Base-by-base conservation (phyloP, 1,284 basidiomycete genomes). In the Mycena citricolor region DNA sequence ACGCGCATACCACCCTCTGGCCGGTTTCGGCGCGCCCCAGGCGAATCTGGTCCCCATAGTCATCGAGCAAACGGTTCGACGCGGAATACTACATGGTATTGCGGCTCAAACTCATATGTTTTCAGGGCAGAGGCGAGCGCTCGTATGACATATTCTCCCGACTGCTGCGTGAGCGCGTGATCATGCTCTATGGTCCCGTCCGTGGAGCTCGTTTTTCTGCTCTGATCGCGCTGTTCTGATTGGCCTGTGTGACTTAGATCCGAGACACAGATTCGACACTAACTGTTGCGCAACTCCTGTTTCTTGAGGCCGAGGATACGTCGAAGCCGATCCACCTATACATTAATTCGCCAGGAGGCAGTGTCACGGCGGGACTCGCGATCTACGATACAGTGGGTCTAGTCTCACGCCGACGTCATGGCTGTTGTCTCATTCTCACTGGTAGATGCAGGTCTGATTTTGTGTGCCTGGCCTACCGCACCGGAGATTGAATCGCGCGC, bases 101-200 rank as follows among this genome's bases (percentile, higher is more conserved):
- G n/a, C 13, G 2, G 13, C 26, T 25, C 31, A 42, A 58, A 57
- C 84, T 58, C 28, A 29, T 33, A 21, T 22, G 37, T 42, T 13
- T 35, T 14, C 50, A 95, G 91, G 91, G 89, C 23, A 78, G 91
- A 60, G 93, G 93, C 5, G 93, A 97, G 65, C 77, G 93, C 25
- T 92, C 90, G 26, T 97, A 94, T 67, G 93, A 97, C 62, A 94
- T 97, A 42, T 97, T 92, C 66, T 95, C 93, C 22, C 79, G 93
- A 21, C 73, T 97, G 39, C 72, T 97, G 39, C 75, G 90, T 52
- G 93, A 97, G 61, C 79, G 94, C 38, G 92, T 97, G 26, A 87
- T 97, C 56, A 95, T 95, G 85, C 74, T 97, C 31, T 86, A 88
- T 55, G 93, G 92, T 20, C 84, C 90, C n/a, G 92, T 93, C 59